Evolutionary conservation across 768 basidiomycete species (phyloP), one percentile per base, ranked within the genome.

Genomic region (Rhodotorula taiwanensis): DNA sequence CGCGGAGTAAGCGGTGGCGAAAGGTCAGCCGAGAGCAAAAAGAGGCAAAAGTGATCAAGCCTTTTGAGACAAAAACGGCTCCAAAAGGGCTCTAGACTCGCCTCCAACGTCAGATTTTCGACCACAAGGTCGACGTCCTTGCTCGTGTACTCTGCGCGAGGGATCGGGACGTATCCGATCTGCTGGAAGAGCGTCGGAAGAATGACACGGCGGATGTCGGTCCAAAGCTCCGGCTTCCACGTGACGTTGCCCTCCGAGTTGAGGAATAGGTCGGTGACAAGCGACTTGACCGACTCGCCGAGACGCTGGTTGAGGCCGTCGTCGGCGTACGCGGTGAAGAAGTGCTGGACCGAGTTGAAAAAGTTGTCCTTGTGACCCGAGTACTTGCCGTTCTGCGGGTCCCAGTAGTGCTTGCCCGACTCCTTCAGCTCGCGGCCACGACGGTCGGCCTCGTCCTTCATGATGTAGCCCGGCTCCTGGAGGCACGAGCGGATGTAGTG

Each of bases 101-200:
- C 89, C 64, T 88, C 85, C 23, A 93, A 80, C 2, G 88, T 87
- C 39, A 97, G 81, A 75, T 94, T 97, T 51, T 97, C 94, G 66
- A 97, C 83, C 61, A 94, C 88, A 48, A 95, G 81, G 71, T 95
- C 93, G 64, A 93, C 77, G 10, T 80, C 73, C 55, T 89, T 86
- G 76, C 94, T 90, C 41, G 87, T 86, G 78, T 95, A 98, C 58
- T 97, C 92, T 44, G 86, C 87, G 77, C 91, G 86, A 0, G 94
- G 94, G 68, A 98, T 93, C 11, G 91, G 91, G 58, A 93, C 74
- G 71, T 89, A 57, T 15, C 55, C 80, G 67, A 91, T 84, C 78
- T 86, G 80, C 42, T 86, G 80, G 70, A 92, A 83, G 42, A 94
- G 75, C 10, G 81, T 77, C 11, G 94, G 93, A 0, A 94, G 71